Base-by-base conservation (phyloP, 495 filamentous ascomycete genomes). In the Hypoxylon rickii region DNA sequence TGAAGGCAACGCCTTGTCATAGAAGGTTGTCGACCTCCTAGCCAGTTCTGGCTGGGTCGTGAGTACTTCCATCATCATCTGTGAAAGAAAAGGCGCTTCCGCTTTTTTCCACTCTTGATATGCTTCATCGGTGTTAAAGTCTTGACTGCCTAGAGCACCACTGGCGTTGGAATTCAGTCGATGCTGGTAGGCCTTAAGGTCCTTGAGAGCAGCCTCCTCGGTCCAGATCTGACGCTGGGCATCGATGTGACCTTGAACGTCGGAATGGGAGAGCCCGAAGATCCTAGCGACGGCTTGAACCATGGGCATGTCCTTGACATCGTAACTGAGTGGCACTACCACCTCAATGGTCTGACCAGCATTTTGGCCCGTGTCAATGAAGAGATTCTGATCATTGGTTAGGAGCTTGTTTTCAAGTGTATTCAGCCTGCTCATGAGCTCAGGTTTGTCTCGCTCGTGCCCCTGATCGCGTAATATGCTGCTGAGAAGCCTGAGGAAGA, bases 221-320 rank as follows among this genome's bases (percentile, higher is more conserved):
- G 90, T 97, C 95, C 95, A 99, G 0, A 77, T 65, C 3, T 83
- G 73, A 61, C 86, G 88, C 69, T 96, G 80, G 13, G 81, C 82
- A 72, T 95, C 87, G 61, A 99, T 89, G 61, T 96, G 92, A 17
- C 78, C 78, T 70, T 97, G 95, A 17, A 89, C 87, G 41, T 90
- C 85, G 2, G 83, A 79, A 36, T 86, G 83, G 33, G 84, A 82
- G 44, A 91, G 79, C 34, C 86, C 87, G 68, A 97, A 99, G 46
- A 96, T 88, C 49, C 79, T 86, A 36, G 86, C 84, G 18, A 97
- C 93, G 41, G 85, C 79, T 67, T 92, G 87, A 20, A 96, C 95
- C 70, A 97, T 81, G 16, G 85, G 86, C 95, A 99, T 99, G 66
- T 99, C 95, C 74, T 92, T 96, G 43, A 97, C 86, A 69, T 96